Percentiles rank a stretch among this genome's conserved stretches.
Evolutionary conservation across 805 yeast species (phyloP).

Genomic region (Ogataea pini): DNA sequence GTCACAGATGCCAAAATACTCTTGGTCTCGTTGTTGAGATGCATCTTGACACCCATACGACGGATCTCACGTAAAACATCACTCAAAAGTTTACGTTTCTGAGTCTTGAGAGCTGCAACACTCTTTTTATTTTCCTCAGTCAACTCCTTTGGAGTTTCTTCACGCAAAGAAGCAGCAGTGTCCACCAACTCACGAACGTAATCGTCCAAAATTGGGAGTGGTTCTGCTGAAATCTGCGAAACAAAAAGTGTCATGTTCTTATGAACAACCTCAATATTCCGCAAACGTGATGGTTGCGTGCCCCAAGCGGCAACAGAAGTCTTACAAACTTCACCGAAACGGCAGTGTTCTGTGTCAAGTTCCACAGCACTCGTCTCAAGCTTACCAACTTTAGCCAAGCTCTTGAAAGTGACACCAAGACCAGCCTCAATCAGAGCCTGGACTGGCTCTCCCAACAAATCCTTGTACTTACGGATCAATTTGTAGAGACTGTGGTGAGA

Average conservation of each 20-base stretch:
- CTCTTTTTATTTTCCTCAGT: slow-evolving; percentile 75
- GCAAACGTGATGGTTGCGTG: slow-evolving; percentile 57
- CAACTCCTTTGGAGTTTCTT: slow-evolving; percentile 73
- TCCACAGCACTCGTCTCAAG: neutral
- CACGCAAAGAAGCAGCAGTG: slow-evolving; percentile 62
- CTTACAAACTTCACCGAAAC: neutral
- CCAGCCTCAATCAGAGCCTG: slow-evolving; percentile 62
- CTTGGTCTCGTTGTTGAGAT: slow-evolving; percentile 65
- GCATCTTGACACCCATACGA: slow-evolving; percentile 72
- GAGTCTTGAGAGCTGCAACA: slow-evolving; percentile 72
- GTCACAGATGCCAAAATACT: slow-evolving; percentile 63
- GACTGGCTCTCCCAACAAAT: slow-evolving; percentile 53
- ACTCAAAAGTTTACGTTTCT: slow-evolving; percentile 76
- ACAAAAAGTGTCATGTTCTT: slow-evolving; percentile 56
- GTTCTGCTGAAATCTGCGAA: slow-evolving; percentile 33
- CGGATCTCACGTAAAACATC: slow-evolving; percentile 73
- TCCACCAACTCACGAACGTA: slow-evolving; percentile 55
- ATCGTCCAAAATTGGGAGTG: slow-evolving; percentile 50
- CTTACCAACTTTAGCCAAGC: slow-evolving; percentile 8
- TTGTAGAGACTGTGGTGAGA: slow-evolving; percentile 87
- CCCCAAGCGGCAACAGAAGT: slow-evolving; percentile 47
- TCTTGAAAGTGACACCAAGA: slow-evolving; percentile 26
- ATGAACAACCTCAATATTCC: slow-evolving; percentile 50
- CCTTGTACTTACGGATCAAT: slow-evolving; percentile 77
- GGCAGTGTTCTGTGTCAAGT: neutral